Evolutionary conservation across 352 stramenopile genomes (phyloP), one percentile per base, ranked within the genome.

Genomic region (Phytophthora cryptogea): DNA sequence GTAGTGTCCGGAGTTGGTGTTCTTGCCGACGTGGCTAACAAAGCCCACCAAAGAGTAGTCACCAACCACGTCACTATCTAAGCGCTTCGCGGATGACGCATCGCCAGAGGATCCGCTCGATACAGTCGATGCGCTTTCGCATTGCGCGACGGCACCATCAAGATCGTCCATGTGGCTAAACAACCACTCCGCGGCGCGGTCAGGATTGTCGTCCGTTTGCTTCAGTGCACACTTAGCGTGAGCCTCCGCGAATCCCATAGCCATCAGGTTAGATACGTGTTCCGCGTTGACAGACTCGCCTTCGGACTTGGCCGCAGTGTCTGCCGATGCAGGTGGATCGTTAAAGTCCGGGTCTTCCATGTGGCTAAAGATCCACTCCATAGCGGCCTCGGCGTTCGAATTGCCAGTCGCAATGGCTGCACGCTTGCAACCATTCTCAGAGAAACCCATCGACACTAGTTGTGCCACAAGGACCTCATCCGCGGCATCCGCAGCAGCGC

Each of bases 301-400:
- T 16, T 53, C 44, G 47, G 40, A 45, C 13, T 56, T 57, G 7
- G 58, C 39, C n/a, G 32, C 33, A 30, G 52, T 46, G 47, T 23
- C 30, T 39, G 48, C 42, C 2, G 70, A 51, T 1, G 53, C 59
- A 31, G 96, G 70, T 5, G 95, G 94, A 60, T 98, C 93, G 60
- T 99, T 98, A 64, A 99, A 99, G 70, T 99, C 94, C 1, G 96
- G 66, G 73, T 99, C 97, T 58, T 88, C 90, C 86, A 98, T 99
- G 81, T 99, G 97, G 55, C 95, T 96, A 73, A 99, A 98, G 45
- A 99, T 93, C 96, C 96, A 99, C 46, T 98, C 94, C 95, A 99
- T 99, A 7, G 96, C 96, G 31, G 81, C 88, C 59, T 99, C 96
- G 5, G 95, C 80, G 59, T 95, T 83, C 4, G 71, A 75, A 74